Evolutionary conservation across 805 yeast species (phyloP).

Genomic region (Maudiozyma bulderi): DNA sequence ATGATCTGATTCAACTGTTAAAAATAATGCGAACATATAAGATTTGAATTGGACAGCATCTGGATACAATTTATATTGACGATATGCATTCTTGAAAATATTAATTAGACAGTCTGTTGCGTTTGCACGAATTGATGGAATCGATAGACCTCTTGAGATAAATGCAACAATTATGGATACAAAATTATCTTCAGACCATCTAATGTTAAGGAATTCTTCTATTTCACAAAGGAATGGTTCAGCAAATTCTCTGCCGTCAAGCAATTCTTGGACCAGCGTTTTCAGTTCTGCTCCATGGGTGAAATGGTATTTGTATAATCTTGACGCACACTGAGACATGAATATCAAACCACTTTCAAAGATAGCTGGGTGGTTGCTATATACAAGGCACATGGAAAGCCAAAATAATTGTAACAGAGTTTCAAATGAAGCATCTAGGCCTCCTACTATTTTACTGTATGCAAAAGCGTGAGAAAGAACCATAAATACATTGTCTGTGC

Average conservation of each 20-base stretch:
- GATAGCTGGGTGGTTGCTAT: constrained; percentile 28
- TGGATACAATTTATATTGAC: constrained; percentile 22
- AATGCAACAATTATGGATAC: constrained; percentile 41
- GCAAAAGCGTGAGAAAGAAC: constrained; percentile 33
- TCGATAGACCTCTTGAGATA: constrained; percentile 47
- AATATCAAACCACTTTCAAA: constrained; percentile 35
- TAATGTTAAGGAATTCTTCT: constrained; percentile 35
- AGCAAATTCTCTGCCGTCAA: constrained; percentile 33
- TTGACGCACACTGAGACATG: constrained; percentile 28
- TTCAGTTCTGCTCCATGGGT: constrained; percentile 8
- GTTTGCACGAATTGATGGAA: constrained; percentile 45
- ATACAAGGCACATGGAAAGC: constrained; percentile 28
- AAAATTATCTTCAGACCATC: constrained; percentile 37
- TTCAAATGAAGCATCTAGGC: constrained; percentile 27
- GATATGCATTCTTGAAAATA: constrained; percentile 36
- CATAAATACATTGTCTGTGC: constrained; percentile 24
- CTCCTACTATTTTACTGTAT: constrained; percentile 32
- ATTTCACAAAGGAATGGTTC: constrained; percentile 30
- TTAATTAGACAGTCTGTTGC: constrained; percentile 38
- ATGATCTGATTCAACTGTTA: constrained; percentile 32
- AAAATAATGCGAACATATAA: constrained; percentile 29
- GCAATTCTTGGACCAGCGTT: constrained; percentile 5
- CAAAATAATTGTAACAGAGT: constrained; percentile 30
- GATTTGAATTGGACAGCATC: constrained; percentile 14
- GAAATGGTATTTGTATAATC: constrained; percentile 27